Percentiles rank a stretch among this genome's conserved stretches.
Evolutionary conservation across 2,329 filamentous ascomycete species (phyloP).

Genomic region (Thielaviopsis ethacetica): DNA sequence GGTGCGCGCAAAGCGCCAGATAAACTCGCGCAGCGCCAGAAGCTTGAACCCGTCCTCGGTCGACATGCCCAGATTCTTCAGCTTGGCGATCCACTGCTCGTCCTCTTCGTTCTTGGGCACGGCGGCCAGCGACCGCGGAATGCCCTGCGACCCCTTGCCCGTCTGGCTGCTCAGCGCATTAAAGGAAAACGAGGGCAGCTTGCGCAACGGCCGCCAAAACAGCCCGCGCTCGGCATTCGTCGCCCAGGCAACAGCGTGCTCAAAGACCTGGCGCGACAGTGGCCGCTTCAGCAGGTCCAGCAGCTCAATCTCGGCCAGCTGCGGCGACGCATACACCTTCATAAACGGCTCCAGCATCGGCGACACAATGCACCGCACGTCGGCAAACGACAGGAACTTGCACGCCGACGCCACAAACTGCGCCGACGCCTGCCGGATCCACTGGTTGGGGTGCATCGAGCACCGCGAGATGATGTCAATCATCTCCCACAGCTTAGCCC

Average conservation of each 20-base stretch:
- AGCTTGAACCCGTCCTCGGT: slow-evolving; percentile 81
- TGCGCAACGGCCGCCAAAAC: slow-evolving; percentile 71
- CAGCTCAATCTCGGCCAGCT: slow-evolving; percentile 55
- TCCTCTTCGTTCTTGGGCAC: slow-evolving; percentile 68
- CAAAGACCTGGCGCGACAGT: slow-evolving; percentile 62
- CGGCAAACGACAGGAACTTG: slow-evolving; percentile 59
- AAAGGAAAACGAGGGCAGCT: slow-evolving; percentile 43
- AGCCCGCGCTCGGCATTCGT: slow-evolving; percentile 60
- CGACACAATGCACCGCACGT: slow-evolving; percentile 66
- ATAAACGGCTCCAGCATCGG: slow-evolving; percentile 71
- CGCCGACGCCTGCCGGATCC: slow-evolving; percentile 81
- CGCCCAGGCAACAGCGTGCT: slow-evolving; percentile 77
- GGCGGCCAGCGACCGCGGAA: slow-evolving; percentile 30
- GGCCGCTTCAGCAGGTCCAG: slow-evolving; percentile 75
- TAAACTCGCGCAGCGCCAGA: slow-evolving; percentile 71
- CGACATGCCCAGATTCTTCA: slow-evolving; percentile 69
- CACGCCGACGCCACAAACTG: slow-evolving; percentile 69
- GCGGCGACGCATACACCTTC: slow-evolving; percentile 49
- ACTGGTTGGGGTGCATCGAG: slow-evolving; percentile 83
- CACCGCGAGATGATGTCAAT: slow-evolving; percentile 72
- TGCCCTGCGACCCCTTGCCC: slow-evolving; percentile 28
- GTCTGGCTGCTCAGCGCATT: slow-evolving; percentile 33
- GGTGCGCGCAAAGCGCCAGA: slow-evolving; percentile 69
- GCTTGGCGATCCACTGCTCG: slow-evolving; percentile 74
- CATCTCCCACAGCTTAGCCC: slow-evolving; percentile 72